Conservation (phyloP, 139 green algal genomes). For the Nannochloris sp. region DNA sequence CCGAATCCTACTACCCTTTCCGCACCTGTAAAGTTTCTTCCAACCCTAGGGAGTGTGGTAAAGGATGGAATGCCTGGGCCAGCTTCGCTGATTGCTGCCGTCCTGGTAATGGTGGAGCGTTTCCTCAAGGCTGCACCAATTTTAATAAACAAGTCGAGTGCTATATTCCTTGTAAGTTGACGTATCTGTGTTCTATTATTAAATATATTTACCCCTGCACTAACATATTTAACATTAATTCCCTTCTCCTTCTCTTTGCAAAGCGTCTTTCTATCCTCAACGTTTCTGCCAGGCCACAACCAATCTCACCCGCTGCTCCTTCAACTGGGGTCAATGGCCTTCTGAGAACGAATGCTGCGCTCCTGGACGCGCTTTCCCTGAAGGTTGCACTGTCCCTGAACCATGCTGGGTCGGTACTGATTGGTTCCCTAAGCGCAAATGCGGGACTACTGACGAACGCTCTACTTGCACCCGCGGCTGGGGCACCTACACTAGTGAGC, state of each 20-base stretch:
- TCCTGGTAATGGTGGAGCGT: not conserved
- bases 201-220: not conserved
- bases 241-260: too few species aligned
- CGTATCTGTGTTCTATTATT: not conserved
- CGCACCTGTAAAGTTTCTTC: constrained; percentile 1
- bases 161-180: constrained; percentile 1
- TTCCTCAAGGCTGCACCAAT: constrained; percentile 14
- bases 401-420: constrained; percentile 9
- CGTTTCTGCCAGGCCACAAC: not conserved
- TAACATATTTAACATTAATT: too few species aligned
- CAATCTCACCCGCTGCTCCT: constrained; percentile 3
- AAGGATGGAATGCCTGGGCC: constrained; percentile 9
- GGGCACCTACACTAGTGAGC: constrained; percentile 10
- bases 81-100: not conserved
- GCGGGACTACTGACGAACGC: constrained; percentile 7
- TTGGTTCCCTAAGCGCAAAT: constrained; percentile 9
- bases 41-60: constrained; percentile 2
- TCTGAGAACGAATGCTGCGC: constrained; percentile 14
- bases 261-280: constrained; percentile 3
- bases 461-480: constrained; percentile 14
- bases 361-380: not conserved
- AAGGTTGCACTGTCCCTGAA: constrained; percentile 15
- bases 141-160: constrained; percentile 1
- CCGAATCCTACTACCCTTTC: constrained; percentile 11
- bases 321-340: constrained; percentile 16